Evolutionary conservation across 768 basidiomycete genomes (phyloP).

Genomic region (Leucocoprinus leucothites): DNA sequence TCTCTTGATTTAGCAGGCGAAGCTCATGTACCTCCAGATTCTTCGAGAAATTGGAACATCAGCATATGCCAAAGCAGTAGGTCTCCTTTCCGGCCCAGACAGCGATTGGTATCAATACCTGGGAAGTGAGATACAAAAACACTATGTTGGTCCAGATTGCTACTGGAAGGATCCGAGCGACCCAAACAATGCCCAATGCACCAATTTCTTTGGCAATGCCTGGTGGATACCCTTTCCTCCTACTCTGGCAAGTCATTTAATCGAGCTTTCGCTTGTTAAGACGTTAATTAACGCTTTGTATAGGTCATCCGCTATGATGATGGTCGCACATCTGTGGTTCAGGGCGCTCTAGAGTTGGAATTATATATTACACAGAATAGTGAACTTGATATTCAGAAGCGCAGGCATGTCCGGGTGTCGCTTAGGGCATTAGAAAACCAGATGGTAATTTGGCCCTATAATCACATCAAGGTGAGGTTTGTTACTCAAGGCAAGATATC

Average conservation of each 20-base stretch:
- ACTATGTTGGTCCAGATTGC: slow-evolving; percentile 69
- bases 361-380: slow-evolving; percentile 63
- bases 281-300: not conserved
- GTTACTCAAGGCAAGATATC: not conserved
- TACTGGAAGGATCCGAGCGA: slow-evolving; percentile 52
- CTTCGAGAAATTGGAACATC: slow-evolving; percentile 64
- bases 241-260: slow-evolving; percentile 43
- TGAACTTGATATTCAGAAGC: slow-evolving; percentile 39
- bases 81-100: slow-evolving; percentile 44
- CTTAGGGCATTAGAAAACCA: slow-evolving; percentile 65
- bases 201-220: slow-evolving; percentile 66
- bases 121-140: slow-evolving; percentile 49
- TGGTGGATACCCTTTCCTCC: slow-evolving; percentile 84
- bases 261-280: not conserved
- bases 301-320: slow-evolving; percentile 71
- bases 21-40: slow-evolving; percentile 41
- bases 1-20: not conserved
- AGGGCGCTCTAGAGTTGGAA: slow-evolving; percentile 48
- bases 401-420: slow-evolving; percentile 57
- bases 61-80: slow-evolving; percentile 52
- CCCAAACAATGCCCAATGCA: slow-evolving; percentile 29
- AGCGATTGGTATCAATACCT: slow-evolving; percentile 42
- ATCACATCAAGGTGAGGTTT: slow-evolving; percentile 40
- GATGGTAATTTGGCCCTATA: slow-evolving; percentile 61
- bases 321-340: slow-evolving; percentile 47